Base-by-base conservation (phyloP, 345 rosid genomes). In the Abelmoschus esculentus region DNA sequence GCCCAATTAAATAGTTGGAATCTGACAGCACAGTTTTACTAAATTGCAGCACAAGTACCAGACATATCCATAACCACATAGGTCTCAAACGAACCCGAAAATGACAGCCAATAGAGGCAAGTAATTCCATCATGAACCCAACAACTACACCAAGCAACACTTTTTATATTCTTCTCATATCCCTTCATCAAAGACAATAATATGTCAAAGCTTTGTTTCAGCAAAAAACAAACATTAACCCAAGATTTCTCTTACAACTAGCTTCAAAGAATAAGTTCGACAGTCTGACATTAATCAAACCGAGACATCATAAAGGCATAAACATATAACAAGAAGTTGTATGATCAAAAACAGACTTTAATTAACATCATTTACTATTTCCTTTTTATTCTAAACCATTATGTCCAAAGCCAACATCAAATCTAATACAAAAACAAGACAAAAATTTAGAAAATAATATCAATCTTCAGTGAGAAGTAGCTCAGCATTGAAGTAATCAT, bases 1-100 rank as follows among this genome's bases (percentile, higher is more conserved):
- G 79, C 60, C 99, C 98, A 60, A 90, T 82, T 81, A 95, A 75
- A 81, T 92, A 89, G 55, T 85, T 78, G 69, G 90, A 85, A 73
- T 73, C 81, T 4, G 96, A 79, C 26, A 69, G 46, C 42, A 79
- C 85, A 38, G 60, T 76, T 31, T 70, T 53, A 26, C 73, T n/a
- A 28, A 40, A 73, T 61, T 72, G 74, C 50, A 86, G 72, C 59
- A 88, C 66, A 68, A 83, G 26, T 10, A 80, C 59, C 15, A 86
- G 61, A 73, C 75, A 80, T 67, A 84, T 66, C 84, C 77, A 85
- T 60, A 84, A 70, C 77, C 83, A 79, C 73, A 73, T 50, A 38
- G 15, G 28, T 54, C 61, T 47, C 42, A 54, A 67, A 11, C 76
- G 77, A 69, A 70, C 75, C 74, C 59, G 62, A 74, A 71, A 12